Conservation (phyloP, 257 asterid genomes). For the Plantago elongata region DNA sequence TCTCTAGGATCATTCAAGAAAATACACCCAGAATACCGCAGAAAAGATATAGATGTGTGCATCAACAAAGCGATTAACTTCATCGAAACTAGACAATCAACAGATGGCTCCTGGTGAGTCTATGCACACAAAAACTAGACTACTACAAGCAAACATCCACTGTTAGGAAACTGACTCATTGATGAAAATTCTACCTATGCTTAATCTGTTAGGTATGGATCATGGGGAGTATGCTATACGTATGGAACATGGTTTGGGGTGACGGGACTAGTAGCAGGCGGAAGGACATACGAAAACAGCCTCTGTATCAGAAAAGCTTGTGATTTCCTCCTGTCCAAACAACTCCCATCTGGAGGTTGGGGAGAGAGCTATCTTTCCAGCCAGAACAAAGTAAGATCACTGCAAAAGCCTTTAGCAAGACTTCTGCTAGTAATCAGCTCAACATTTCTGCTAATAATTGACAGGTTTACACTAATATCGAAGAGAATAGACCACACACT, state of each 20-base stretch:
- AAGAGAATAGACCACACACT: constrained; percentile 39
- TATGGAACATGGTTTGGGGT: constrained; percentile 78
- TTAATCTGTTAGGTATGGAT: constrained; percentile 48
- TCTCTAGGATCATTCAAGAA: constrained; percentile 34
- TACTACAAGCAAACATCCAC: too few relatives aligned
- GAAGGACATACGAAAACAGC: constrained; percentile 44
- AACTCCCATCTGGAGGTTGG: constrained; percentile 73
- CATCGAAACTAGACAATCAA: constrained; percentile 45
- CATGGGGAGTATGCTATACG: constrained; percentile 78
- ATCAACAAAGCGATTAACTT: constrained; percentile 44
- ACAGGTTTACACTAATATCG: constrained; percentile 56
- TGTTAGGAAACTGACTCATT: neutral
- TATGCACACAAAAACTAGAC: too few relatives aligned
- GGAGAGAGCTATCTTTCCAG: constrained; percentile 73
- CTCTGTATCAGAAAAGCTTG: constrained; percentile 49
- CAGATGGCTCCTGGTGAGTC: constrained; percentile 66
- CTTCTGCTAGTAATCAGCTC: neutral
- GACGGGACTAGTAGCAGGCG: constrained; percentile 45
- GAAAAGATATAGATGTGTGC: constrained; percentile 39
- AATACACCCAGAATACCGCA: constrained; percentile 33
- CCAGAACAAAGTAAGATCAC: constrained; percentile 46
- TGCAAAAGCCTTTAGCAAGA: neutral
- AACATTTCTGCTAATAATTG: neutral
- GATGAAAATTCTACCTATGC: neutral
- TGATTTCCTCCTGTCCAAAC: constrained; percentile 59